A percentile compares a stretch with the other conserved stretches of the same genome.
These are phyloP conservation scores for Xylaria sp. DNA, from an alignment of 495 filamentous ascomycete genomes.

Conservation along the genomic window DNA sequence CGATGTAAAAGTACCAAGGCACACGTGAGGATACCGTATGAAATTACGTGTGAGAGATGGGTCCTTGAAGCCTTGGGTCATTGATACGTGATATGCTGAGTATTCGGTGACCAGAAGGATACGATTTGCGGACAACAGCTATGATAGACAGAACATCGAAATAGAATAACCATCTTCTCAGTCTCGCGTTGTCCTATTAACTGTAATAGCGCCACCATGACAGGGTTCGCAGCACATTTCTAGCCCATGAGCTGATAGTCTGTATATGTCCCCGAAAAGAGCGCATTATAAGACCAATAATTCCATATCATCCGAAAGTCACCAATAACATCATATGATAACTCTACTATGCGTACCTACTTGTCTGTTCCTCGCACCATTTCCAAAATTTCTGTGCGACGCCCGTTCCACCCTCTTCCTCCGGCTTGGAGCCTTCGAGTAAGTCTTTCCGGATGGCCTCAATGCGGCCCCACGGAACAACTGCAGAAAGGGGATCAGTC, in stretches of 20 bases:
- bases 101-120: background rate
- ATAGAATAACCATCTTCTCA: too few relatives aligned
- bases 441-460: constrained; percentile 45
- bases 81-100: background rate
- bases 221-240: too few relatives aligned
- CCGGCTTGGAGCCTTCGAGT: constrained; percentile 35
- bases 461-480: constrained; percentile 50
- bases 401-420: constrained; percentile 50
- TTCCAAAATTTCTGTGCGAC: constrained; percentile 49
- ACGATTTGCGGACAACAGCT: background rate
- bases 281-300: background rate
- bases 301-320: background rate
- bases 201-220: too few relatives aligned
- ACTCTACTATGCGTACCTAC: constrained; percentile 31
- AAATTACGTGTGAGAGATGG: background rate
- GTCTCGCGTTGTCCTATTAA: too few relatives aligned
- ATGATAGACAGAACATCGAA: too few relatives aligned
- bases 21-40: background rate
- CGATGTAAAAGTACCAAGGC: background rate
- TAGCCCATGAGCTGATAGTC: too few relatives aligned
- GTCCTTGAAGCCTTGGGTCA: background rate
- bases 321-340: background rate
- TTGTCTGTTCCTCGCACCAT: constrained; percentile 52
- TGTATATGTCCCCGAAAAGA: too few relatives aligned
- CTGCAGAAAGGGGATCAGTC: constrained; percentile 27